Evolutionary conservation across 164 flowering plant genomes (phyloP).

Genomic region (Vitis labrusca): DNA sequence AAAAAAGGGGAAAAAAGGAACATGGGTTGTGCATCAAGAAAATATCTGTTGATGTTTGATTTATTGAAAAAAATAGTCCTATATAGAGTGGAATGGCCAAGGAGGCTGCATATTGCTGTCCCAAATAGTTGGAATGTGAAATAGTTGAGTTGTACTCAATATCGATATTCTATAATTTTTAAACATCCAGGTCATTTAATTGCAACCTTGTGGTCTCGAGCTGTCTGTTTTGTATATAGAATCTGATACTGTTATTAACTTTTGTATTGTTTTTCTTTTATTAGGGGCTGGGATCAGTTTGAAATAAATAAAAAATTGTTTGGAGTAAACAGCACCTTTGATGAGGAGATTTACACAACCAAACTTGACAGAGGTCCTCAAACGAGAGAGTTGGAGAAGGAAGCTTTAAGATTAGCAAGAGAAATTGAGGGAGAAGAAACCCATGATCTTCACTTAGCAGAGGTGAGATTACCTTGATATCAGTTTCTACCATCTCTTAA

Average conservation of each 20-base stretch:
- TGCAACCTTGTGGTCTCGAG: too few species aligned
- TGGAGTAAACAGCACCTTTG: constrained; percentile 95
- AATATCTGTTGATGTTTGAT: too few species aligned
- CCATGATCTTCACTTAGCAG: constrained; percentile 87
- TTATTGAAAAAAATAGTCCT: too few species aligned
- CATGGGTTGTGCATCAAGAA: too few species aligned
- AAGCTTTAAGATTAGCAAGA: constrained; percentile 86
- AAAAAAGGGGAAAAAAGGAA: too few species aligned
- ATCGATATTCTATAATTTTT: too few species aligned
- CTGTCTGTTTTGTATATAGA: too few species aligned
- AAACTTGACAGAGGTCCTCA: constrained; percentile 94
- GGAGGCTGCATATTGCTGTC: too few species aligned
- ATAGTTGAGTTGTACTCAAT: too few species aligned
- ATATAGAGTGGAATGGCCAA: too few species aligned
- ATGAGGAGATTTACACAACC: constrained; percentile 97
- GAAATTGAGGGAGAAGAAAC: constrained; percentile 98
- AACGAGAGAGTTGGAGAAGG: constrained; percentile 72
- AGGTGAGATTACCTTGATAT: constrained; percentile 44
- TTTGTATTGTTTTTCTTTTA: not conserved
- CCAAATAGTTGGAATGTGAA: too few species aligned
- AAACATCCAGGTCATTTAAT: too few species aligned
- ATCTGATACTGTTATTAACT: not conserved
- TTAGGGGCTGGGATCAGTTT: constrained; percentile 95
- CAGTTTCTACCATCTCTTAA: constrained; percentile 1
- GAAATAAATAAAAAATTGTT: constrained; percentile 79